Percentiles rank a stretch among this genome's conserved stretches.
Evolutionary conservation across 306 rosid genomes (phyloP).

Genomic region (Herpetospermum pedunculosum): DNA sequence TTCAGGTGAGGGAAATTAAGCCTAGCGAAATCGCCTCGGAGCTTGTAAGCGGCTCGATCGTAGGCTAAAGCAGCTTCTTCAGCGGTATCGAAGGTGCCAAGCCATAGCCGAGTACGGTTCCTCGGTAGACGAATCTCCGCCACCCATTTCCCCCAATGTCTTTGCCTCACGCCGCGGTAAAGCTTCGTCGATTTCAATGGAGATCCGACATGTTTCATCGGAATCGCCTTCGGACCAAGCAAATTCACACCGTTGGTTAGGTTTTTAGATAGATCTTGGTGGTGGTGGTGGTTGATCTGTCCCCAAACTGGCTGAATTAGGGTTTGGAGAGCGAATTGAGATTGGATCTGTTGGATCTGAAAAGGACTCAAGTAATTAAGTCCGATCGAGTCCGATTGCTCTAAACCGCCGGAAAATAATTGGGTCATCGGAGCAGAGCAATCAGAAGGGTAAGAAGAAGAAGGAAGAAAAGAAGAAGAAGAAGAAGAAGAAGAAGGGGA

Average conservation of each 20-base stretch:
- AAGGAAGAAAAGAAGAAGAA: constrained; percentile 12
- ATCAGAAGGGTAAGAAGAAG: constrained; percentile 9
- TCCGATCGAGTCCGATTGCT: constrained; percentile 36
- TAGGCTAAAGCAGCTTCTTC: constrained; percentile 98
- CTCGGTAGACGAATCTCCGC: constrained; percentile 94
- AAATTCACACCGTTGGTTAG: constrained; percentile 21
- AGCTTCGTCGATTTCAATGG: constrained; percentile 69
- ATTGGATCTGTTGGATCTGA: constrained; percentile 70
- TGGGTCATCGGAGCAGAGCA: constrained; percentile 34
- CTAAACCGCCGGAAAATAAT: constrained; percentile 32
- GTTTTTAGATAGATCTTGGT: not conserved
- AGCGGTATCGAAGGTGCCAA: constrained; percentile 92
- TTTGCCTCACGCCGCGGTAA: constrained; percentile 84
- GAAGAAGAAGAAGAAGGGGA: constrained; percentile 25
- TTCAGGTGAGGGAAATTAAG: constrained; percentile 80
- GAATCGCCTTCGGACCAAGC: constrained; percentile 44
- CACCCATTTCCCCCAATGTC: constrained; percentile 99
- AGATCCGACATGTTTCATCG: constrained; percentile 57
- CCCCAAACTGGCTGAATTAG: constrained; percentile 14
- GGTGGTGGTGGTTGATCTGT: constrained; percentile 4
- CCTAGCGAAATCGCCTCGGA: constrained; percentile 87
- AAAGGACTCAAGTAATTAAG: constrained; percentile 47
- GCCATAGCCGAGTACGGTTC: constrained; percentile 94
- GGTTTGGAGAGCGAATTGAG: constrained; percentile 39
- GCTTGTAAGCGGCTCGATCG: constrained; percentile 89